Evolutionary conservation across 176 grass and related monocot genomes (phyloP), one percentile per base, ranked within the genome.

Genomic region (Aegilops speltoides): DNA sequence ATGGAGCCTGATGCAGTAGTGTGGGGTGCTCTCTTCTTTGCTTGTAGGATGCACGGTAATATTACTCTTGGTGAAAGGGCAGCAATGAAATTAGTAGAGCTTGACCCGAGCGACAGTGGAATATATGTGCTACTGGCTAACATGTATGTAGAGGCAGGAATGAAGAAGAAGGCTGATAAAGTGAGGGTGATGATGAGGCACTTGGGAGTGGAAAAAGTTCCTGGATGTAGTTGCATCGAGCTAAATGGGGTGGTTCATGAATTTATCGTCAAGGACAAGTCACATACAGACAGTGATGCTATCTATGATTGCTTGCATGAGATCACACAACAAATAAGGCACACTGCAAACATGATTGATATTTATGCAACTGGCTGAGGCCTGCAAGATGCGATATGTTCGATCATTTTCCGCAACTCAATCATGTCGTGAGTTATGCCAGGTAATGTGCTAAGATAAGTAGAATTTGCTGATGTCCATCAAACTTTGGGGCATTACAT

Each of bases 101-200:
- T 94, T 83, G 92, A 84, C 67, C 95, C 92, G 3, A 54, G 82
- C 46, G 95, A 97, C 45, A 89, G 92, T 62, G 88, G 90, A 77
- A 94, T 91, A 80, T 97, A 94, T 72, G 92, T 97, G 68, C 78
- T 97, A 73, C 72, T 94, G 37, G 90, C 95, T 60, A 97, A 92
- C 79, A 92, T 97, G 84, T 97, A 97, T 72, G 92, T 74, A 22
- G 90, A 91, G 54, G 84, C 91, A 74, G 87, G 89, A 83, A 94
- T 92, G 88, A 92, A 88, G 74, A 88, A 97, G 79, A 89, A 93
- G 20, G 88, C 93, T 74, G 86, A 91, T 79, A 92, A 89, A 87
- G 86, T 97, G 75, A 92, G 95, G 69, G 68, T 74, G 25, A 83
- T 90, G 86, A 97, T 97, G 95, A 87, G 85, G 80, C 80, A 92